Conservation (phyloP, 2,329 filamentous ascomycete genomes). For the Calonectria naviculata region DNA sequence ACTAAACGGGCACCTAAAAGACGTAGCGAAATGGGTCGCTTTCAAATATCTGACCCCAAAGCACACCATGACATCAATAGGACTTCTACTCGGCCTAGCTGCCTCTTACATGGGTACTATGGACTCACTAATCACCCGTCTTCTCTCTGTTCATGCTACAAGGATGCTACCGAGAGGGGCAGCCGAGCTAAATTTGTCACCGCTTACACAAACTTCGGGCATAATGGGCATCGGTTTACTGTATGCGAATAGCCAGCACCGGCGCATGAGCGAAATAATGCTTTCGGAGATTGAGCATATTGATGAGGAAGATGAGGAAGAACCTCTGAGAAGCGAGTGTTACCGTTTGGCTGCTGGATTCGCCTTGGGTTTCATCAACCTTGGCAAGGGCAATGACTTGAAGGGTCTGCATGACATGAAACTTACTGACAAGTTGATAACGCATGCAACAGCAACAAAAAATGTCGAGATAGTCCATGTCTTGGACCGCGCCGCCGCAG, state of each 20-base stretch:
- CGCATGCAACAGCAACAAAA: constrained; percentile 88
- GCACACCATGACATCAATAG: constrained; percentile 99
- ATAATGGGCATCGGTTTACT: constrained; percentile 97
- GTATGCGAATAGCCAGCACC: constrained; percentile 95
- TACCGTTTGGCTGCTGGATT: constrained; percentile 96
- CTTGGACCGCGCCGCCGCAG: constrained; percentile 90
- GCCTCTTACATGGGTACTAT: constrained; percentile 97
- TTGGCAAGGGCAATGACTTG: constrained; percentile 89
- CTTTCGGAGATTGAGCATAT: constrained; percentile 94
- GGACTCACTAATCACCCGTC: constrained; percentile 92
- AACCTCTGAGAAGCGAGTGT: constrained; percentile 90
- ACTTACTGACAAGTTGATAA: constrained; percentile 87
- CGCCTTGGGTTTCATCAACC: constrained; percentile 91
- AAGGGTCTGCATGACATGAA: constrained; percentile 94
- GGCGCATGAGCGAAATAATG: constrained; percentile 99
- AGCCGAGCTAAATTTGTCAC: constrained; percentile 92
- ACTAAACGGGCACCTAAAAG: constrained; percentile 93
- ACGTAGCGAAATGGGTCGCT: constrained; percentile 95
- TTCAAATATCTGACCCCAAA: constrained; percentile 99
- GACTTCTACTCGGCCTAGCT: constrained; percentile 89
- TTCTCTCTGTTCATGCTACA: constrained; percentile 95
- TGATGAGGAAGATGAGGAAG: constrained; percentile 83
- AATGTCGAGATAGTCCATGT: constrained; percentile 93
- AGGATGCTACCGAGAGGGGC: constrained; percentile 92
- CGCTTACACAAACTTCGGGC: constrained; percentile 92